phyloP scores from a whole-genome alignment of 768 basidiomycete species.

The Cantharellus anzutake region DNA sequence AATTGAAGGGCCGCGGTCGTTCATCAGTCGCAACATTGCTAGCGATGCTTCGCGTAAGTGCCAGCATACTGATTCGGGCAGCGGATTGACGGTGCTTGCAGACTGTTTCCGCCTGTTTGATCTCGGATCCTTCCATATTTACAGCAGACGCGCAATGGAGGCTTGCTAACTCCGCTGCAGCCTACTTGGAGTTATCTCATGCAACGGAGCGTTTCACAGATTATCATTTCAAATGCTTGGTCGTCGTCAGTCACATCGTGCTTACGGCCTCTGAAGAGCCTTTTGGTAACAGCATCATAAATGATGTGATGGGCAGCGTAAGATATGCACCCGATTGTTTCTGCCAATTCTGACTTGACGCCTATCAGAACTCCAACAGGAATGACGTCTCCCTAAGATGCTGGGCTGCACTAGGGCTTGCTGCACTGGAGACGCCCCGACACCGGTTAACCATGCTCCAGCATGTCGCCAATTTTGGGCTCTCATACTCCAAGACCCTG shows the following conservation, averaged over 20 bases:
- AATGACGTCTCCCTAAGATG: neutral
- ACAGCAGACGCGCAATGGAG: conserved; percentile 18
- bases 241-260: neutral
- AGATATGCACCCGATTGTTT: neutral
- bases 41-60: conserved; percentile 32
- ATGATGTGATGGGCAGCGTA: neutral
- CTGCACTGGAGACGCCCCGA: conserved; percentile 27
- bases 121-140: conserved; percentile 17
- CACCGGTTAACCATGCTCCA: conserved; percentile 27
- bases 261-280: neutral
- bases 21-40: conserved; percentile 29
- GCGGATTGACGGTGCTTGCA: conserved; percentile 10
- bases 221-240: conserved; percentile 30
- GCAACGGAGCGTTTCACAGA: conserved; percentile 26
- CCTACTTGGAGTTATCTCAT: conserved; percentile 34
- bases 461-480: conserved; percentile 32
- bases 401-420: conserved; percentile 47
- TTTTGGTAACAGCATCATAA: neutral
- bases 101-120: conserved; percentile 1
- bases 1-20: conserved; percentile 33
- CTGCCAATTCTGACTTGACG: neutral
- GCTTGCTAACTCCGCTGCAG: conserved; percentile 31
- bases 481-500: conserved; percentile 28
- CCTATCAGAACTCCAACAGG: neutral
- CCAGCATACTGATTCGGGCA: conserved; percentile 9